Evolutionary conservation across 2,329 filamentous ascomycete species (phyloP), one percentile per base, ranked within the genome.

Genomic region (Epichloe festucae): DNA sequence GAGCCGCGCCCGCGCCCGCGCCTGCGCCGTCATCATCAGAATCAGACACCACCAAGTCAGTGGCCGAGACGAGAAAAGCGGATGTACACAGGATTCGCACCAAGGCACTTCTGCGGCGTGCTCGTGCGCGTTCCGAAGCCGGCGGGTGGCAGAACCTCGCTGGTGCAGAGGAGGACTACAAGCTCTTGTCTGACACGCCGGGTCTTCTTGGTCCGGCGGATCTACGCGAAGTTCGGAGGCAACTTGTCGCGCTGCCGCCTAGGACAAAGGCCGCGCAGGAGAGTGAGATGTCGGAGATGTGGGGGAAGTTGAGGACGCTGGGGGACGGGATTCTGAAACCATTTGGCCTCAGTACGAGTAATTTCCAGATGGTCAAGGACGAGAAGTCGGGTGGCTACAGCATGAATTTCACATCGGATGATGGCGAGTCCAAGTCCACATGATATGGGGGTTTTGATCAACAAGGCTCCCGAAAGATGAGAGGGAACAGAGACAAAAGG

Each of bases 281-380:
- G 62, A 78, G 77, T 59, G 93, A 98, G 45, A 88, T 93, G 78
- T 84, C 79, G 3, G 91, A 98, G 70, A 96, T 97, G 89, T 95
- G 95, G 89, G 85, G 85, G 17, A 96, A 97, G 71, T 70, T 98
- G 60, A 96, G 95, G 65, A 82, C 87, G 68, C 72, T 98, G 54
- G 93, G 93, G 0, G 95, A 98, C 64, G 89, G 89, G 1, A 81
- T 98, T 15, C 66, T 98, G 48, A 95, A 87, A 64, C 91, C 91
- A 0, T 97, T 97, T 72, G 93, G 93, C 1, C 69, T 98, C 58
- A 94, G 86, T 53, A 97, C 93, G 11, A 84, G 95, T 45, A 95
- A 94, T 65, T 97, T 98, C 64, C 82, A 95, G 56, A 94, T 97
- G 76, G 81, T 85, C 31, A 88, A 96, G 68, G 91, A 96, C 62